phyloP scores from a whole-genome alignment of 257 asterid species.

The Solanum raphanifolium region DNA sequence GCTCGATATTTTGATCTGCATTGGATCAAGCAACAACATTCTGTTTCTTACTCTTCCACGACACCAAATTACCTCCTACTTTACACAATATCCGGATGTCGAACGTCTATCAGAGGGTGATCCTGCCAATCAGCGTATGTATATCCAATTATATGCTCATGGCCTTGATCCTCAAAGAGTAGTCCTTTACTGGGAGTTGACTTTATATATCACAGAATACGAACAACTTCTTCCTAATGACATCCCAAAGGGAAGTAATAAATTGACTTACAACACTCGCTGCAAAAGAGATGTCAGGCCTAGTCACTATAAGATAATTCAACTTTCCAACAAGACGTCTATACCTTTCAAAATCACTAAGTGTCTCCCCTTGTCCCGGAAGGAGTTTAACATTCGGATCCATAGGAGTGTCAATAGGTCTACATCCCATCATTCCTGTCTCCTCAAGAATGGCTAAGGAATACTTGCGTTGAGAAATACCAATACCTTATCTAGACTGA shows the following conservation, averaged over 20 bases:
- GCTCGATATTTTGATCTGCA: background rate
- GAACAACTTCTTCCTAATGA: background rate
- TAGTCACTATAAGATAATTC: no score
- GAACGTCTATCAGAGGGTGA: no score
- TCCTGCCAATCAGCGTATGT: no score
- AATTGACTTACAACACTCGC: background rate
- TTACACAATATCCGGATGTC: background rate
- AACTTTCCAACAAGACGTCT: no score
- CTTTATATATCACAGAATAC: background rate
- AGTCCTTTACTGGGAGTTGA: background rate
- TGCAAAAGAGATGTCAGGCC: background rate
- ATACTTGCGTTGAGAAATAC: no score
- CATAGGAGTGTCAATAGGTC: background rate
- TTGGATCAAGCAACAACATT: background rate
- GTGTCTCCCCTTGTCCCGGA: background rate
- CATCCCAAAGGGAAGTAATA: background rate
- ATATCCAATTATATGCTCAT: background rate
- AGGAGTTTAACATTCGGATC: background rate
- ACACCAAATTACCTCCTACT: background rate
- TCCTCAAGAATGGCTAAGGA: background rate
- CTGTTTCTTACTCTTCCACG: background rate
- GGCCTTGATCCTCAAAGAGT: background rate
- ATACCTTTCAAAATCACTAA: no score
- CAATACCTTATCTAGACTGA: background rate
- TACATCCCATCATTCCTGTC: background rate